Evolutionary conservation across 768 basidiomycete species (phyloP).

Genomic region (Hortiboletus campestris): DNA sequence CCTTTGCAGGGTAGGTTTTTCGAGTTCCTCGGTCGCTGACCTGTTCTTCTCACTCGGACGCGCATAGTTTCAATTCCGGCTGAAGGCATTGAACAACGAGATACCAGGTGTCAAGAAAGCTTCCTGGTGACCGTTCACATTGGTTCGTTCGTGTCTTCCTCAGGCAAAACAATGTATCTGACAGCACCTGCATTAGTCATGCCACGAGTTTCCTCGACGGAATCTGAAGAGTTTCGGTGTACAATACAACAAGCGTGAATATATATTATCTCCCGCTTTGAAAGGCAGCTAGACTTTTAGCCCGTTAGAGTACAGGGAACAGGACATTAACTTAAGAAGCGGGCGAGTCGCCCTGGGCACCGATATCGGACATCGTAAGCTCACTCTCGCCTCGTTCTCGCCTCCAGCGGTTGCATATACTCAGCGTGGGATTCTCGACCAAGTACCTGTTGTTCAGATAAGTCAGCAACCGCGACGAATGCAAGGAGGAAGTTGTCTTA

Average conservation of each 20-base stretch:
- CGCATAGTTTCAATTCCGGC: conserved; percentile 81
- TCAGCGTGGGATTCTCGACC: conserved; percentile 68
- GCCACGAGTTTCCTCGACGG: neutral
- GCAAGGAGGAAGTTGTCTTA: neutral
- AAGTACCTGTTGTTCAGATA: conserved; percentile 55
- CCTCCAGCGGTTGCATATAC: conserved; percentile 84
- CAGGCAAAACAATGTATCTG: neutral
- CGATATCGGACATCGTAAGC: conserved; percentile 56
- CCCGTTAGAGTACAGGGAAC: conserved; percentile 8
- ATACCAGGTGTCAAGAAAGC: conserved; percentile 88
- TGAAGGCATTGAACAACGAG: conserved; percentile 79
- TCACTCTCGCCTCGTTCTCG: conserved; percentile 77
- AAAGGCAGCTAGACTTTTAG: neutral
- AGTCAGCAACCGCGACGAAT: neutral
- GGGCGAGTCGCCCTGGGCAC: conserved; percentile 33
- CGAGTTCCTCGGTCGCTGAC: neutral
- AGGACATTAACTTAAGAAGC: conserved; percentile 11
- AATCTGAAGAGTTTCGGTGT: neutral
- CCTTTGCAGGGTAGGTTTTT: conserved; percentile 63
- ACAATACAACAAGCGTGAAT: neutral
- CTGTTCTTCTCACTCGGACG: neutral
- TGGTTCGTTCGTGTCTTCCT: neutral
- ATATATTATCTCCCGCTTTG: conserved; percentile 12
- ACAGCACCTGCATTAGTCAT: neutral
- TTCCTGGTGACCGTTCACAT: conserved; percentile 62